Evolutionary conservation across 1,284 basidiomycete genomes (phyloP).

Genomic region (Omphalotus olearius): DNA sequence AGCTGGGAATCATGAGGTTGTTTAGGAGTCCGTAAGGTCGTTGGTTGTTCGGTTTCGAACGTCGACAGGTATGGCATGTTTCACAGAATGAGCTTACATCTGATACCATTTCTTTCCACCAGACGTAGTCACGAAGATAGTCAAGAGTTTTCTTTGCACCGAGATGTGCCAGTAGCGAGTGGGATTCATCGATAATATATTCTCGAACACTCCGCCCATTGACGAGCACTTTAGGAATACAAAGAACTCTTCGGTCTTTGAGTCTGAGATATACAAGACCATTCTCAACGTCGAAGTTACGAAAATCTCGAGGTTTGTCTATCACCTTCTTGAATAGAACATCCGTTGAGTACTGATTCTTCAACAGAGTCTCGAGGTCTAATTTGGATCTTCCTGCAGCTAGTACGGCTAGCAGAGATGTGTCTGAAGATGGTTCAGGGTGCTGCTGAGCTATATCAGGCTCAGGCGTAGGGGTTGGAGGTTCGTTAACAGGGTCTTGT

Average conservation of each 20-base stretch:
- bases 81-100: constrained; percentile 24
- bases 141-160: constrained; percentile 22
- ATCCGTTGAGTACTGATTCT: constrained; percentile 9
- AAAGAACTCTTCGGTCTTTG: constrained; percentile 13
- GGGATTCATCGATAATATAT: constrained; percentile 24
- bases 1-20: constrained; percentile 18
- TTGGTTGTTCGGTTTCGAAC: constrained; percentile 22
- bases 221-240: constrained; percentile 15
- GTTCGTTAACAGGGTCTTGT: not conserved
- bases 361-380: constrained; percentile 2
- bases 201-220: constrained; percentile 19
- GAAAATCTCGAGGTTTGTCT: constrained; percentile 11
- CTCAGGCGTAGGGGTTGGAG: not conserved
- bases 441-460: not conserved
- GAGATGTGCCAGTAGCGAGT: constrained; percentile 26
- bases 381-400: not conserved
- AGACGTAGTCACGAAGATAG: constrained; percentile 24
- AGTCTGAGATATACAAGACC: constrained; percentile 16
- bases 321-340: constrained; percentile 12
- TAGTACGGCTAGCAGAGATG: not conserved
- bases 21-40: constrained; percentile 24
- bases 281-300: constrained; percentile 17
- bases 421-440: not conserved
- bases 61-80: constrained; percentile 22
- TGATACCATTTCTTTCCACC: constrained; percentile 24